phyloP scores from a whole-genome alignment of 805 yeast genomes.

The Ogataea allantospora region DNA sequence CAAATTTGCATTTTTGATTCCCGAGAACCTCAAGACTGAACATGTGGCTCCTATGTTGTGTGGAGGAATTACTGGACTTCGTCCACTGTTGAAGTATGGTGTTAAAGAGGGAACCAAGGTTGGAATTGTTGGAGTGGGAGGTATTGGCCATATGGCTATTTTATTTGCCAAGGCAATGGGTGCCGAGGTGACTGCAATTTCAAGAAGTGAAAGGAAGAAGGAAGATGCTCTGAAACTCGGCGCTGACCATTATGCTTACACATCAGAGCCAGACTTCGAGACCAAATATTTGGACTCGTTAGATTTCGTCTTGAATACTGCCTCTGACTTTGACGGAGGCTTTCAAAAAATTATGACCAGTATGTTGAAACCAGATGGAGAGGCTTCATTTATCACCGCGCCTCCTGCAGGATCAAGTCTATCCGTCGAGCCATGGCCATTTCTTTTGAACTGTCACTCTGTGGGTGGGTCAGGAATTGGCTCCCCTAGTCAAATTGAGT shows the following conservation, averaged over 20 bases:
- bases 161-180: slow-evolving; percentile 61
- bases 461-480: slow-evolving; percentile 62
- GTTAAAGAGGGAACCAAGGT: slow-evolving; percentile 39
- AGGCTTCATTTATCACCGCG: slow-evolving; percentile 49
- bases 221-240: slow-evolving; percentile 54
- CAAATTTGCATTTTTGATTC: slow-evolving; percentile 61
- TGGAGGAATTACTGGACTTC: slow-evolving; percentile 72
- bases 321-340: slow-evolving; percentile 7
- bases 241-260: slow-evolving; percentile 53
- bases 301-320: slow-evolving; percentile 44
- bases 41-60: slow-evolving; percentile 72
- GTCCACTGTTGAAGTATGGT: slow-evolving; percentile 58
- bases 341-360: slow-evolving; percentile 43
- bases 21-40: slow-evolving; percentile 49
- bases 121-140: slow-evolving; percentile 65
- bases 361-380: slow-evolving; percentile 59
- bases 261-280: slow-evolving; percentile 40
- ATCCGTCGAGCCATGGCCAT: slow-evolving; percentile 15
- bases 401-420: slow-evolving; percentile 34
- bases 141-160: slow-evolving; percentile 65
- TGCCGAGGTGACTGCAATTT: slow-evolving; percentile 58
- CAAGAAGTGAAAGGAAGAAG: slow-evolving; percentile 49
- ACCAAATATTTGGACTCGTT: slow-evolving; percentile 33
- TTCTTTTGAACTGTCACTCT: slow-evolving; percentile 44
- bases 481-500: slow-evolving; percentile 60